Percentiles rank a stretch among this genome's conserved stretches.
Evolutionary conservation across 805 yeast species (phyloP).

Genomic region (Torulaspora franciscae): DNA sequence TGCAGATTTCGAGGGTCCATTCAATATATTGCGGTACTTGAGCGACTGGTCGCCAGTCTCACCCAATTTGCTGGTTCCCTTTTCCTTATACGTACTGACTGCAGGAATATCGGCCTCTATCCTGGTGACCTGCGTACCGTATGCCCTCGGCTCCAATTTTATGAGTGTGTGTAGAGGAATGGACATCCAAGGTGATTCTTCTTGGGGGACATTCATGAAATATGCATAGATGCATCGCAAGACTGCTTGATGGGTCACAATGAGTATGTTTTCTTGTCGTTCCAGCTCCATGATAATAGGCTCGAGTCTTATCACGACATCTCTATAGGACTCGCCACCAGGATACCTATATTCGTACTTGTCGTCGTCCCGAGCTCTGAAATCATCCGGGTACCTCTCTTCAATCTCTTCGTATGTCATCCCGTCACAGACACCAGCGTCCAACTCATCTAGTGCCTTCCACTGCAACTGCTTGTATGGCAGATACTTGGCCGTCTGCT

Average conservation of each 20-base stretch:
- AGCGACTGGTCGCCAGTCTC: conserved; percentile 27
- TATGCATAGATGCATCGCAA: conserved; percentile 94
- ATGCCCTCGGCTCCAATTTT: conserved; percentile 92
- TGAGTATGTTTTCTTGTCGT: conserved; percentile 91
- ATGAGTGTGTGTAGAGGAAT: conserved; percentile 95
- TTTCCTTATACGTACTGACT: conserved; percentile 92
- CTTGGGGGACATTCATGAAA: conserved; percentile 97
- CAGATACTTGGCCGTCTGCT: conserved; percentile 80
- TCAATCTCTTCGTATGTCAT: conserved; percentile 94
- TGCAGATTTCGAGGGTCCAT: conserved; percentile 17
- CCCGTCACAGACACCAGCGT: conserved; percentile 97
- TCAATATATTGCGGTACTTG: conserved; percentile 22
- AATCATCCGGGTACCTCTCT: conserved; percentile 81
- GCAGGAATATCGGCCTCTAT: conserved; percentile 97
- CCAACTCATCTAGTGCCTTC: conserved; percentile 96
- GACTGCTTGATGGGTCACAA: conserved; percentile 97
- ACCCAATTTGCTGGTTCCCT: conserved; percentile 63
- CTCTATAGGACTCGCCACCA: conserved; percentile 96
- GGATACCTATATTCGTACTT: conserved; percentile 93
- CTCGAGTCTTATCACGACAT: conserved; percentile 88
- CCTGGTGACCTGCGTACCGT: conserved; percentile 78
- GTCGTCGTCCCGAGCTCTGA: conserved; percentile 91
- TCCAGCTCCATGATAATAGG: conserved; percentile 98
- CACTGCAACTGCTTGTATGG: conserved; percentile 82
- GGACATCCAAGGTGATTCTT: conserved; percentile 98